Evolutionary conservation across 1,139 yeast species (phyloP), one percentile per base, ranked within the genome.

Genomic region (Kazachstania sp.): DNA sequence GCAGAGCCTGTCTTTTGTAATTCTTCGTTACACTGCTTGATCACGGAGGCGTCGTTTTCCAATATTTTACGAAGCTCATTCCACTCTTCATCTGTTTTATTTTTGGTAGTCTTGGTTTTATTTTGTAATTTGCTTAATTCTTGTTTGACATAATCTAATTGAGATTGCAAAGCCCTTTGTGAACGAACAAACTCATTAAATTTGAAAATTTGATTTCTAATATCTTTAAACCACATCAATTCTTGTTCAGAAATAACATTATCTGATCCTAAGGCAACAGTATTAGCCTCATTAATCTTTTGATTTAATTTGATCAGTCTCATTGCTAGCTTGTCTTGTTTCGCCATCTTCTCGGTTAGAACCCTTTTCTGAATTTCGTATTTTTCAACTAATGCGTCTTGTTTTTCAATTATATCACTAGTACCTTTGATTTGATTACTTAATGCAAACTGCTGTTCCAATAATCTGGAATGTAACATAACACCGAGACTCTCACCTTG

Each of bases 191-290:
- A 58, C 13, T 54, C 52, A 53, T 68, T 69, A 55, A 67, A 68
- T 12, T 51, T 49, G 2, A 56, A 30, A 0, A 64, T 64, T 37
- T 61, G 63, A 16, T 65, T 59, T 43, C 64, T 66, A 12, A 75
- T 61, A 53, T 74, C 79, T 26, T 58, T 64, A 51, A 71, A 68
- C 78, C 79, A 76, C 32, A 57, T 61, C 50, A 64, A 60, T 54
- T 76, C 81, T 13, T 68, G 61, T 2, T 62, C 61, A 43, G 71
- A 67, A 31, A 74, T 54, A 1, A 71, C 67, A 13, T 62, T 45
- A 13, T 65, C 60, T 30, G 59, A 54, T 6, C 53, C 20, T 52
- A 53, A 30, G 8, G 45, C 26, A 37, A 55, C 45, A 9, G 49
- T 37, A 49, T 57, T 48, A 49, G 59, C 50, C 23, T 51, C 39